These are phyloP conservation scores for Colletotrichum sp. DNA, from an alignment of 2,329 filamentous ascomycete species.

Conservation along the genomic window DNA sequence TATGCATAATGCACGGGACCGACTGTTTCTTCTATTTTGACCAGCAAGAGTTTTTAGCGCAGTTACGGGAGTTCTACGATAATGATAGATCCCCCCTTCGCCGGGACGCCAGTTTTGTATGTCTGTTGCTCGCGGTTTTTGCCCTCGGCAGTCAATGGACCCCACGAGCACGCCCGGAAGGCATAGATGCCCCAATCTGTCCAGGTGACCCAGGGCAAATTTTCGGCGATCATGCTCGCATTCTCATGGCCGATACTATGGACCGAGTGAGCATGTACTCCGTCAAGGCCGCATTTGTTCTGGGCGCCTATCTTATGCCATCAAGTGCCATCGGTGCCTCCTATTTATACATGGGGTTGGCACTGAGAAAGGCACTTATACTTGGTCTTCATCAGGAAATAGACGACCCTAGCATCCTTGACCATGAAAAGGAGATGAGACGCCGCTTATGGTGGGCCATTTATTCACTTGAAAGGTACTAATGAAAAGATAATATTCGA, in stretches of 20 bases:
- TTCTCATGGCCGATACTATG: slow-evolving; percentile 36
- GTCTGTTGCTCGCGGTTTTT: slow-evolving; percentile 27
- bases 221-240: slow-evolving; percentile 32
- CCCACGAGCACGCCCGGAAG: slow-evolving; percentile 28
- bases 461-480: slow-evolving; percentile 31
- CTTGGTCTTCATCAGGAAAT: slow-evolving; percentile 28
- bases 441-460: slow-evolving; percentile 31
- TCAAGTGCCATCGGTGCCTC: slow-evolving; percentile 35
- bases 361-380: slow-evolving; percentile 29
- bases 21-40: slow-evolving; percentile 33
- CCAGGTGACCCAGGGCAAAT: slow-evolving; percentile 31
- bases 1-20: slow-evolving; percentile 28
- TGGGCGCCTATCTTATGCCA: slow-evolving; percentile 38
- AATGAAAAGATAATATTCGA: not conserved
- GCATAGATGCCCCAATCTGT: not conserved
- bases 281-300: slow-evolving; percentile 33
- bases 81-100: slow-evolving; percentile 24
- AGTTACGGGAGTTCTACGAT: slow-evolving; percentile 29
- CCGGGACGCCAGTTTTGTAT: slow-evolving; percentile 27
- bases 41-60: slow-evolving; percentile 24
- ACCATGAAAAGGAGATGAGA: slow-evolving; percentile 25
- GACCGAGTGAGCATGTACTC: slow-evolving; percentile 32
- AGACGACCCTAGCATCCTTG: slow-evolving; percentile 23
- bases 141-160: slow-evolving; percentile 39
- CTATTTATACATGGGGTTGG: slow-evolving; percentile 32